phyloP scores from a whole-genome alignment of 306 rosid genomes.

The Mimosa pudica region DNA sequence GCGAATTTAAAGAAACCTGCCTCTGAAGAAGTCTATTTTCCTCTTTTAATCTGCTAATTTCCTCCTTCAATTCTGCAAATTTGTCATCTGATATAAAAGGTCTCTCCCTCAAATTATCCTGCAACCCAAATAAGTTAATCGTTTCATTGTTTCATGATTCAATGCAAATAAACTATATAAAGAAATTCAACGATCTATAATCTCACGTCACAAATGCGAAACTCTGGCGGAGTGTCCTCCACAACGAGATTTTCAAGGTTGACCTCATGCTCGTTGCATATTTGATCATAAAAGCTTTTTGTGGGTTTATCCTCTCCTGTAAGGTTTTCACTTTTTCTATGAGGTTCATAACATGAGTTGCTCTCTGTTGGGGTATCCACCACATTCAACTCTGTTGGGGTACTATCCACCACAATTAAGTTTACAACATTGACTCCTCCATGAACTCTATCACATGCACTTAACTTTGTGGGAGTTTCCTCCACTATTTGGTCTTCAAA shows the following conservation, averaged over 20 bases:
- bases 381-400: not conserved
- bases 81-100: constrained; percentile 39
- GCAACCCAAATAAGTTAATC: constrained; percentile 27
- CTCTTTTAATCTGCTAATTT: constrained; percentile 34
- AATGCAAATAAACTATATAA: not conserved
- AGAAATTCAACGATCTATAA: not conserved
- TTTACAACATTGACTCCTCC: not conserved
- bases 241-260: constrained; percentile 24
- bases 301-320: constrained; percentile 21
- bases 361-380: constrained; percentile 30
- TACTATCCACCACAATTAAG: not conserved
- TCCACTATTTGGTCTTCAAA: constrained; percentile 1
- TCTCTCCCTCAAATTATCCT: constrained; percentile 46
- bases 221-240: constrained; percentile 30
- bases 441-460: not conserved
- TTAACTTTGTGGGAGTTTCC: constrained; percentile 1
- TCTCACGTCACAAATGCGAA: constrained; percentile 44
- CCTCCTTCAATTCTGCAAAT: constrained; percentile 41
- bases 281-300: constrained; percentile 22
- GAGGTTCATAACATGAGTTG: not conserved
- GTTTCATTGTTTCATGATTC: constrained; percentile 9
- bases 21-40: constrained; percentile 44
- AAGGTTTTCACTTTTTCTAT: not conserved
- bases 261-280: constrained; percentile 14
- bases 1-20: constrained; percentile 29